These are phyloP conservation scores for Orobanche coerulescens DNA, from an alignment of 257 asterid genomes.

Conservation along the genomic window DNA sequence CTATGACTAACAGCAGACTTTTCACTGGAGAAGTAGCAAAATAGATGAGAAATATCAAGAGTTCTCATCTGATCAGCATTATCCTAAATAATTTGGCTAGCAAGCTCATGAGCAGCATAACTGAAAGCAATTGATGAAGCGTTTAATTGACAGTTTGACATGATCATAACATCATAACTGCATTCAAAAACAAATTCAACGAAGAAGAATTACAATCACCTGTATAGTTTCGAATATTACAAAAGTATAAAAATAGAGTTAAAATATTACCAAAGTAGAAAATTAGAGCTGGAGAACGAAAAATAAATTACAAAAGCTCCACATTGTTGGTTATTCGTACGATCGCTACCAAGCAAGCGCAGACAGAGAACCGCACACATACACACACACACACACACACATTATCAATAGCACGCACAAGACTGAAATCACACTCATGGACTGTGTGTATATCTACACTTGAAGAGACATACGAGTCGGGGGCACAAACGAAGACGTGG, in stretches of 20 bases:
- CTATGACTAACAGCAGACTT: constrained; percentile 86
- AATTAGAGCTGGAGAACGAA: constrained; percentile 2
- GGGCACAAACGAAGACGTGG: constrained; percentile 78
- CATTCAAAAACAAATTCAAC: background rate
- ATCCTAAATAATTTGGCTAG: background rate
- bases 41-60: background rate
- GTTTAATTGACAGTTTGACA: background rate
- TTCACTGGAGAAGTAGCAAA: constrained; percentile 44
- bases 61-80: constrained; percentile 4
- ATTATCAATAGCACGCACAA: background rate
- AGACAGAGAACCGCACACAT: background rate
- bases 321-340: background rate
- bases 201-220: no score
- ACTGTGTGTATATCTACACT: background rate
- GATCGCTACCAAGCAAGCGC: background rate
- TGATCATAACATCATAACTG: background rate
- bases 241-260: no score
- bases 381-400: background rate
- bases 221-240: no score
- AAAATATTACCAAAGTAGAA: background rate
- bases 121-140: background rate
- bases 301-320: background rate
- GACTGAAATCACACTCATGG: background rate
- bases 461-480: constrained; percentile 52
- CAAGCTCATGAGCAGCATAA: constrained; percentile 1